Conservation (phyloP, 352 stramenopile genomes). For the Phytopythium aichiense region DNA sequence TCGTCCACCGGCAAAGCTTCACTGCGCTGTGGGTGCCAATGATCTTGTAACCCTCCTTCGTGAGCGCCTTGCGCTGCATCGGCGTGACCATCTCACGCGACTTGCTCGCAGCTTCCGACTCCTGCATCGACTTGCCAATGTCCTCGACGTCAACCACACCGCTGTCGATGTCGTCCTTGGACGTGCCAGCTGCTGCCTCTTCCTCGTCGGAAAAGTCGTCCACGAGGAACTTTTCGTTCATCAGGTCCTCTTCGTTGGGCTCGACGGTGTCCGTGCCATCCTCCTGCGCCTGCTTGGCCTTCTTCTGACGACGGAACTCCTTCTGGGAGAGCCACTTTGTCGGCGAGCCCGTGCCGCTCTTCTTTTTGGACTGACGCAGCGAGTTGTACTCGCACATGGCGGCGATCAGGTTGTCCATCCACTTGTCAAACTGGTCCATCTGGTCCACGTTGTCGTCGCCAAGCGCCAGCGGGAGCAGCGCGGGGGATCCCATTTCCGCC, state of each 20-base stretch:
- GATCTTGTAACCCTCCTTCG: constrained; percentile 98
- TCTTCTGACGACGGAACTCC: constrained; percentile 82
- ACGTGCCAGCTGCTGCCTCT: constrained; percentile 24
- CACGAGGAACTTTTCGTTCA: constrained; percentile 81
- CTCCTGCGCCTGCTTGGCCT: constrained; percentile 55
- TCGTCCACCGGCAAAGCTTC: constrained; percentile 99
- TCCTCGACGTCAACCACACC: constrained; percentile 85
- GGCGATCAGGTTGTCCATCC: constrained; percentile 75
- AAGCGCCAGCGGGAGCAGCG: constrained; percentile 55
- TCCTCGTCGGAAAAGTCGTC: constrained; percentile 70
- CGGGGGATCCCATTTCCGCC: constrained; percentile 50
- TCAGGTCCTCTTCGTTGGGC: constrained; percentile 78
- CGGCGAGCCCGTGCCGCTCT: constrained; percentile 14
- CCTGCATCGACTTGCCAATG: constrained; percentile 83
- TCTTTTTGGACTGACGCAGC: constrained; percentile 21
- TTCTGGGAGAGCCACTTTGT: constrained; percentile 77
- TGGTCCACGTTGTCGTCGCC: constrained; percentile 86
- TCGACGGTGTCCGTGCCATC: constrained; percentile 54
- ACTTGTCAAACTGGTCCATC: constrained; percentile 74
- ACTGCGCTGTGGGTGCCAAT: constrained; percentile 98
- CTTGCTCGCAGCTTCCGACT: constrained; percentile 61
- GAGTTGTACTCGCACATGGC: constrained; percentile 76
- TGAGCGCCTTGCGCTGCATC: constrained; percentile 91
- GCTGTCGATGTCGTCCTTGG: constrained; percentile 26
- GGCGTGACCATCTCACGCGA: constrained; percentile 94